Evolutionary conservation across 257 asterid species (phyloP), one percentile per base, ranked within the genome.

Genomic region (Penstemon davidsonii): DNA sequence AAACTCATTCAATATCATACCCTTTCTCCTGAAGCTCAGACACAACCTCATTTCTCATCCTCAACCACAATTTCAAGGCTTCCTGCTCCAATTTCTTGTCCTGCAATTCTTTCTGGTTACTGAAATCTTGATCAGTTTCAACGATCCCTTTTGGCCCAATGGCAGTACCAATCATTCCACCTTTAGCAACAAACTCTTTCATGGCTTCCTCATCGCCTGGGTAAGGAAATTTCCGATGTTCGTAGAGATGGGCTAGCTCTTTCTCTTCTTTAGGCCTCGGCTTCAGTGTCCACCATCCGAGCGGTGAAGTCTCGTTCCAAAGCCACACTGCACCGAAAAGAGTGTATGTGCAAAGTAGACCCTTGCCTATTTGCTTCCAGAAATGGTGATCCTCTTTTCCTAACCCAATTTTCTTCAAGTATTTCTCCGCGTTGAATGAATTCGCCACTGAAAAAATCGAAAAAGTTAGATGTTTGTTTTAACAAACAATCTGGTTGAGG

Each of bases 141-240:
- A 88, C 25, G 2, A 83, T 45, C 50, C 99, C 99, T 82, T 88
- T 93, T 0, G 99, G 99, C 74, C 96, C 99, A 38, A 90, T 87
- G 41, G 86, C 76, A 3, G 97, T 93, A 15, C 99, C 99, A 15
- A 90, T 90, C 97, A 90, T 90, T 66, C 99, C 99, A 25, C 99
- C 99, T 50, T 83, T 83, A 1, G 88, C 82, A 60, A 93, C 59
- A 62, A 93, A 93, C 62, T 93, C 96, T 68, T 87, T 82, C 99
- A 93, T 90, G 13, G 99, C 99, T 51, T 88, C 96, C 19, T 72
- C 78, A 25, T 90, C 97, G 0, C 97, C 98, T 0, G 97, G 98
- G 68, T 90, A 92, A 0, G 98, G 98, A 60, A 86, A 87, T 57
- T 74, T 83, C 4, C 88, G 78, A 70, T 82, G 95, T 77, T 93